phyloP scores from a whole-genome alignment of 1,284 basidiomycete species.

The Moesziomyces sp. region DNA sequence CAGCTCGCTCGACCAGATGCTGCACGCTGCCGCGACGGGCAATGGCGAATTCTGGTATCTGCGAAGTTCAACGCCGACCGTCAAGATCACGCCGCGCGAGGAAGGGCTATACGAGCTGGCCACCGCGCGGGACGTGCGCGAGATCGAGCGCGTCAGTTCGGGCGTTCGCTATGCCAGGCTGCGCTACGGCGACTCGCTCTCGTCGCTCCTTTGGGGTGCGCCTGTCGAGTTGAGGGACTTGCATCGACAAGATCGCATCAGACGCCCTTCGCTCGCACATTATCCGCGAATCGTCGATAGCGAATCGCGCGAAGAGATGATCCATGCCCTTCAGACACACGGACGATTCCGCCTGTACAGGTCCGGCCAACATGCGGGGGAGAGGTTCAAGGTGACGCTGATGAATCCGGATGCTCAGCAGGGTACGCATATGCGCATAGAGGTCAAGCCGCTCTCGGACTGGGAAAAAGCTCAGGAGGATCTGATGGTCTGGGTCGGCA shows the following conservation, averaged over 20 bases:
- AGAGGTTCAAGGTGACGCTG: slow-evolving; percentile 12
- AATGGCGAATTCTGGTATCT: slow-evolving; percentile 5
- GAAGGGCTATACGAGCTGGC: background rate
- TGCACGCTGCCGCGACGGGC: background rate
- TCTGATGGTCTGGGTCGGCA: background rate
- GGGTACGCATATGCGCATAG: background rate
- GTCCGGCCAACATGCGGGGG: background rate
- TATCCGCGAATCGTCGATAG: slow-evolving; percentile 4
- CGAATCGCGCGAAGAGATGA: background rate
- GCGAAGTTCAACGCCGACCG: background rate
- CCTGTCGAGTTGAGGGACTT: background rate
- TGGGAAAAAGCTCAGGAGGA: background rate
- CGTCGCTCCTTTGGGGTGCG: slow-evolving; percentile 1
- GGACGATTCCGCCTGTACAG: slow-evolving; percentile 13
- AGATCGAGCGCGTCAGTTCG: background rate
- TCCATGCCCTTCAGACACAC: slow-evolving; percentile 6
- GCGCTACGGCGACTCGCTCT: background rate
- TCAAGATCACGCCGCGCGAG: background rate
- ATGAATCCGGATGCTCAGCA: background rate
- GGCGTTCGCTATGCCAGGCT: background rate
- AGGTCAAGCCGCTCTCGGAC: background rate
- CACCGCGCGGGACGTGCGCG: background rate
- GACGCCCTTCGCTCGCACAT: background rate
- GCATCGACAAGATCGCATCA: background rate
- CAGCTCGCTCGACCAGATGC: slow-evolving; percentile 15